These are phyloP conservation scores for Capronia americana DNA, from an alignment of 2,329 filamentous ascomycete species.

Conservation along the genomic window DNA sequence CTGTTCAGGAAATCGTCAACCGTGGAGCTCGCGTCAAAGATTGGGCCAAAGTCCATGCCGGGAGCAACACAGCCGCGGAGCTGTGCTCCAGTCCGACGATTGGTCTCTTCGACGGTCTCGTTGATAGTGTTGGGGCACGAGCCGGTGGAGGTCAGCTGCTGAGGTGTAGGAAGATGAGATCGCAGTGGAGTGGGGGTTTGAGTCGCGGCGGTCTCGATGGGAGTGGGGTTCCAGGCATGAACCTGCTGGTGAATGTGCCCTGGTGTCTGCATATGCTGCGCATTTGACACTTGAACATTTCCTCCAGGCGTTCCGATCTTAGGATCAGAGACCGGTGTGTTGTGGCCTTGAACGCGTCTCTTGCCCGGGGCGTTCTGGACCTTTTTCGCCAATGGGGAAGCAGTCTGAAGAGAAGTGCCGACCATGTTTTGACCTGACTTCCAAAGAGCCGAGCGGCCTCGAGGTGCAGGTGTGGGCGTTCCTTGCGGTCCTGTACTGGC, in stretches of 20 bases:
- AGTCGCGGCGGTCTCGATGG: background rate
- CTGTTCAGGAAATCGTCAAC: background rate
- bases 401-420: background rate
- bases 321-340: background rate
- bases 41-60: background rate
- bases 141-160: conserved; percentile 10
- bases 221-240: background rate
- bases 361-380: background rate
- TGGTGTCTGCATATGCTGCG: background rate
- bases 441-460: conserved; percentile 1
- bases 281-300: background rate
- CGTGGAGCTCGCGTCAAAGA: background rate
- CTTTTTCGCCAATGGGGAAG: background rate
- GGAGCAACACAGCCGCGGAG: background rate
- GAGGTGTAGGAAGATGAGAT: conserved; percentile 6
- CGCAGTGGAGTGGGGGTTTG: background rate
- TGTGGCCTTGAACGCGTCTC: background rate
- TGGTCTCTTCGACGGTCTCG: conserved; percentile 12
- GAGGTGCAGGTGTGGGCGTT: conserved; percentile 11
- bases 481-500: background rate
- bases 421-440: background rate
- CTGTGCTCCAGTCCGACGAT: conserved; percentile 4
- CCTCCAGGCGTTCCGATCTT: background rate
- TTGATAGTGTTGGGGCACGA: conserved; percentile 12
- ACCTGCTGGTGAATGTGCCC: background rate